Percentiles rank a stretch among this genome's conserved stretches.
Evolutionary conservation across 805 yeast genomes (phyloP).

Genomic region (Clavispora phyllophila): DNA sequence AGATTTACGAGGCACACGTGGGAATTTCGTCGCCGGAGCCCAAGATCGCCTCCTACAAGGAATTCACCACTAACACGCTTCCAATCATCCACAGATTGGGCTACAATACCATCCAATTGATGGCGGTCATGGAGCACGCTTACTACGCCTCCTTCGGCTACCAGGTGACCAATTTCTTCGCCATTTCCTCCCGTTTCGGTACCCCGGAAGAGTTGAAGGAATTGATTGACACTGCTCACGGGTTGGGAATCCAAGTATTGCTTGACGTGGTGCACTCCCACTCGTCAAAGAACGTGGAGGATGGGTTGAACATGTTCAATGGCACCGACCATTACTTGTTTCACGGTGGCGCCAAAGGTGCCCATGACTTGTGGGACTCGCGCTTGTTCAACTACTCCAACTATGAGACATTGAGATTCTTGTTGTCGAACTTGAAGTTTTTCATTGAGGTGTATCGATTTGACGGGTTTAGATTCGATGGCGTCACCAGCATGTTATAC

Average conservation of each 20-base stretch:
- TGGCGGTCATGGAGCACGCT: slow-evolving; percentile 99
- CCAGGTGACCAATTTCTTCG: slow-evolving; percentile 90
- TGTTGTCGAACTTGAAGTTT: slow-evolving; percentile 78
- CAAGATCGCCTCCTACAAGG: slow-evolving; percentile 75
- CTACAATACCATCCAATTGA: slow-evolving; percentile 87
- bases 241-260: slow-evolving; percentile 77
- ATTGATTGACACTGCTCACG: slow-evolving; percentile 87
- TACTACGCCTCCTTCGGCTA: slow-evolving; percentile 98
- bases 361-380: slow-evolving; percentile 94
- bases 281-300: slow-evolving; percentile 89
- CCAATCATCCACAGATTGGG: slow-evolving; percentile 86
- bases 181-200: slow-evolving; percentile 85
- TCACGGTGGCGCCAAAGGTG: slow-evolving; percentile 87
- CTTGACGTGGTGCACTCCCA: slow-evolving; percentile 95
- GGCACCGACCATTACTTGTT: slow-evolving; percentile 95
- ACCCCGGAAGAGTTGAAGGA: slow-evolving; percentile 93
- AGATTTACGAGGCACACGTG: slow-evolving; percentile 91
- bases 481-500: slow-evolving; percentile 92
- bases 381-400: slow-evolving; percentile 86
- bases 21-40: slow-evolving; percentile 94
- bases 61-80: slow-evolving; percentile 72
- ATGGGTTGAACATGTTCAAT: slow-evolving; percentile 88
- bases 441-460: slow-evolving; percentile 78
- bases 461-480: slow-evolving; percentile 96
- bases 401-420: slow-evolving; percentile 84